Base-by-base conservation (phyloP, 2,329 filamentous ascomycete species). In the Fusarium brevicatenulatum region DNA sequence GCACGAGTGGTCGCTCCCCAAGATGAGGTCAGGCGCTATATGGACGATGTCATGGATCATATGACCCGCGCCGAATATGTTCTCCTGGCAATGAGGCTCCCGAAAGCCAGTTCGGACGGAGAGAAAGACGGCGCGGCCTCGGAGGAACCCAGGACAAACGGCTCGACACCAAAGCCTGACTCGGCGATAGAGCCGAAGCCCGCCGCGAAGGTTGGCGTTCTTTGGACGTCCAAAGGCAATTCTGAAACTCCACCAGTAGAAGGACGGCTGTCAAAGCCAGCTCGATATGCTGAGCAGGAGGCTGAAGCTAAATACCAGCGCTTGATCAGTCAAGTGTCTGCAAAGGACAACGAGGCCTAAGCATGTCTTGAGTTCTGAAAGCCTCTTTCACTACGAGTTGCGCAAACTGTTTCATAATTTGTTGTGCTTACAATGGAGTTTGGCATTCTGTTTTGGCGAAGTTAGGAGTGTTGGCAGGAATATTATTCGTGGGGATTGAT, bases 41-140 rank as follows among this genome's bases (percentile, higher is more conserved):
- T 93, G 91, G 88, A 92, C 77, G 88, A 91, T 76, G 84, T 92
- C 9, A 92, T 92, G 90, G 87, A 89, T 66, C 91, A 88, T 70
- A 91, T 90, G 86, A 92, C 90, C 13, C 86, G 91, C 39, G 90
- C 90, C 19, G 90, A 92, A 79, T 92, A 92, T 76, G 85, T 92
- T 8, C 81, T 92, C 28, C 82, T 92, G 34, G 91, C 91, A 16
- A 92, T 92, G 90, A 86, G 90, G 53, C 83, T 93, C 19, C 90
- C 90, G 1, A 85, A 86, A 54, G 80, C 70, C 21, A 71, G 70
- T 11, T 74, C 77, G 30, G 79, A 81, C 7, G 75, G 76, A n/a
- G 80, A 82, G 4, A 79, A 78, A 39, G 79, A 81, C 16, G 74
- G 72, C 9, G 69, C 62, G 16, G 64, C 62, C 25, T 65, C 66